A percentile compares a stretch with the other conserved stretches of the same genome.
Evolutionary conservation across 2,329 filamentous ascomycete genomes (phyloP).

Genomic region (Cladosporium velox): DNA sequence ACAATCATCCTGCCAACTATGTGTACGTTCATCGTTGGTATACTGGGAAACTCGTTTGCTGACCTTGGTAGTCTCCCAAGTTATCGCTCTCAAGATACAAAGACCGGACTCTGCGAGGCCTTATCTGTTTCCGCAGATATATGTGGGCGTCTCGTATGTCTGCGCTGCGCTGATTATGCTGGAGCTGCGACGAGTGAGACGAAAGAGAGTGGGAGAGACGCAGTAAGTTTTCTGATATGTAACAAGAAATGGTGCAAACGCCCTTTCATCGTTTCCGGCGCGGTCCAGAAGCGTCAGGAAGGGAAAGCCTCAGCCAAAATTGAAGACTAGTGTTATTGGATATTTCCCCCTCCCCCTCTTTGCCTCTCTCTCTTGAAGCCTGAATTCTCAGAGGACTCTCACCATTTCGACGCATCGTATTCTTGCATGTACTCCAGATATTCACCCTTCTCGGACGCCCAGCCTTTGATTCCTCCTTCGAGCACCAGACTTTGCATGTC

Average conservation of each 20-base stretch:
- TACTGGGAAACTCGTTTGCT: background rate
- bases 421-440: conserved; percentile 53
- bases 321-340: no score
- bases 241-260: background rate
- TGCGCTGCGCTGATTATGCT: conserved; percentile 39
- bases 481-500: conserved; percentile 54
- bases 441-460: conserved; percentile 51
- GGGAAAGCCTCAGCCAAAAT: no score
- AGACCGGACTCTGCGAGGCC: conserved; percentile 29
- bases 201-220: conserved; percentile 13
- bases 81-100: conserved; percentile 46
- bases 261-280: background rate
- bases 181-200: conserved; percentile 31
- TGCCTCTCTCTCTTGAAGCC: no score
- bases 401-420: conserved; percentile 42
- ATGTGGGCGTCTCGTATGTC: conserved; percentile 41
- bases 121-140: conserved; percentile 45
- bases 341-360: no score
- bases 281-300: no score
- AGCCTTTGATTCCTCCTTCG: conserved; percentile 57
- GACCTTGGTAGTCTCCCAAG: conserved; percentile 39
- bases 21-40: conserved; percentile 30
- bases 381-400: background rate
- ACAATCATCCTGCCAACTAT: conserved; percentile 31
- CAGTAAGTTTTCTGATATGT: background rate